Evolutionary conservation across 2,329 filamentous ascomycete species (phyloP).

Genomic region (Claviceps humidiphila): DNA sequence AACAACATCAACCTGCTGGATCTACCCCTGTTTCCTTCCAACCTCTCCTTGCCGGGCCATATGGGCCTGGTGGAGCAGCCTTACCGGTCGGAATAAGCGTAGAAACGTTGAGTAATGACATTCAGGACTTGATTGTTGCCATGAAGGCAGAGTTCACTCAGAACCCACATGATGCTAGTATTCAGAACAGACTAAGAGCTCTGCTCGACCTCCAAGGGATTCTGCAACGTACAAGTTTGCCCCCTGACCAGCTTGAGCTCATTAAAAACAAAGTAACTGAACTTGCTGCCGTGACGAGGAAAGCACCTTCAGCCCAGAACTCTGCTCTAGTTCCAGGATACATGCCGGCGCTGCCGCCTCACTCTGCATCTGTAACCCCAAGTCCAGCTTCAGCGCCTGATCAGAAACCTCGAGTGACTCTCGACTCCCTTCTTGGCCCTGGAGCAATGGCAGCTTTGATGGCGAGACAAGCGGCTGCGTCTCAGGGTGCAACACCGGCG

Average conservation of each 20-base stretch:
- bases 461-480: constrained; percentile 37
- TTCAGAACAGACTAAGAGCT: constrained; percentile 70
- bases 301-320: constrained; percentile 31
- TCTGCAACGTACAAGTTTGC: constrained; percentile 64
- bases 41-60: constrained; percentile 25
- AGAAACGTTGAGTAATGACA: constrained; percentile 69
- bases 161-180: constrained; percentile 61
- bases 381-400: constrained; percentile 19
- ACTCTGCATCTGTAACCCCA: constrained; percentile 22
- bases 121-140: constrained; percentile 62
- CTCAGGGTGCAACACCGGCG: constrained; percentile 30
- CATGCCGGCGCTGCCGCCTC: constrained; percentile 14
- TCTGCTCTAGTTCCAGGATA: constrained; percentile 27
- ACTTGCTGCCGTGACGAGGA: constrained; percentile 51
- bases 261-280: constrained; percentile 76
- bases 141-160: constrained; percentile 62
- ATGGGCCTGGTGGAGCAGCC: constrained; percentile 17
- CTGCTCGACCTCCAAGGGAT: constrained; percentile 67
- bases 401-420: constrained; percentile 27
- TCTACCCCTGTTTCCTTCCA: constrained; percentile 27
- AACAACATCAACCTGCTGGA: constrained; percentile 24
- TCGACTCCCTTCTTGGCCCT: constrained; percentile 46
- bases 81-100: constrained; percentile 42
- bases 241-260: constrained; percentile 67
- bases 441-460: constrained; percentile 47